Conservation (phyloP, 257 asterid species). For the Thymus quinquecostatus region DNA sequence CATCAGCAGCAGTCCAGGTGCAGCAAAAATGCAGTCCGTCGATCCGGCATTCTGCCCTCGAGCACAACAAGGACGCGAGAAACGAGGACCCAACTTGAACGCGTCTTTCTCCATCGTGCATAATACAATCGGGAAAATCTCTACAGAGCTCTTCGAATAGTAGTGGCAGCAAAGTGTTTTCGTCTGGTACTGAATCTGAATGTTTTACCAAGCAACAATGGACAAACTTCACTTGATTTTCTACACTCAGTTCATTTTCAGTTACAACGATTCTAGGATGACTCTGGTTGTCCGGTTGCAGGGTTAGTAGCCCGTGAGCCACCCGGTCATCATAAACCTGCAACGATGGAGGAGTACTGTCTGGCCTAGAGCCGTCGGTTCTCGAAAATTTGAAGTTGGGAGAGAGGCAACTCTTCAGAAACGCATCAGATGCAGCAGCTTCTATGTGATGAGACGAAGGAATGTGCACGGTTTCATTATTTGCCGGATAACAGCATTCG, state of each 20-base stretch:
- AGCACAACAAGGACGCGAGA: conserved; percentile 48
- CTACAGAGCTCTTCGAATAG: conserved; percentile 37
- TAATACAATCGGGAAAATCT: conserved; percentile 39
- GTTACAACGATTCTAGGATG: conserved; percentile 24
- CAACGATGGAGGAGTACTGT: conserved; percentile 34
- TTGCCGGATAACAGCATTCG: conserved; percentile 69
- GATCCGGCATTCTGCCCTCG: conserved; percentile 47
- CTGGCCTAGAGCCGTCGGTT: conserved; percentile 31
- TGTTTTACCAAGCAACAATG: conserved; percentile 46
- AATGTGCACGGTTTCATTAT: conserved; percentile 59
- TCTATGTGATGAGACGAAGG: conserved; percentile 56
- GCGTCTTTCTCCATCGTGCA: conserved; percentile 40
- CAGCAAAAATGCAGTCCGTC: conserved; percentile 48
- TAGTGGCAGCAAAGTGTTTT: conserved; percentile 37
- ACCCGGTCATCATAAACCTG: conserved; percentile 67
- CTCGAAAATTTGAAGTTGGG: conserved; percentile 72
- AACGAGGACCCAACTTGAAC: conserved; percentile 64
- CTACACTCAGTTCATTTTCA: conserved; percentile 54
- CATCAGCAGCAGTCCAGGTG: conserved; percentile 59
- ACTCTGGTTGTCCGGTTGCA: conserved; percentile 44
- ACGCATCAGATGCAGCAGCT: conserved; percentile 62
- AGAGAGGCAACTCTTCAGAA: conserved; percentile 54
- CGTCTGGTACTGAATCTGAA: conserved; percentile 21
- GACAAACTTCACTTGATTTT: conserved; percentile 50
- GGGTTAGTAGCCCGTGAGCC: conserved; percentile 61